A percentile compares a stretch with the other conserved stretches of the same genome.
Evolutionary conservation across 106 monocot genomes (phyloP).

Genomic region (Acorus calamus): DNA sequence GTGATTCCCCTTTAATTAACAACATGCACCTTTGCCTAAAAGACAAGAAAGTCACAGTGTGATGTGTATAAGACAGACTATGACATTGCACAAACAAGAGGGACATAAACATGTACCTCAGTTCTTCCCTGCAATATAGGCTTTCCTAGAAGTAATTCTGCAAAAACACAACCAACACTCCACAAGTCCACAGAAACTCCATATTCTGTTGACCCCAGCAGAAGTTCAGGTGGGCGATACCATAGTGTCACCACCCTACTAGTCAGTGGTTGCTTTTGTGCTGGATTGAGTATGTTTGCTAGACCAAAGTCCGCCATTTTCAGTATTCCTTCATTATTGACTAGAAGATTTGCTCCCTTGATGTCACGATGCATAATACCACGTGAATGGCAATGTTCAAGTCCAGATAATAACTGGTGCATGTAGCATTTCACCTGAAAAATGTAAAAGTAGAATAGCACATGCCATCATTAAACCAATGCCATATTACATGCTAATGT

Average conservation of each 20-base stretch:
- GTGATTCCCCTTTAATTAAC: too few relatives aligned
- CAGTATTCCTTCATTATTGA: slow-evolving; percentile 68
- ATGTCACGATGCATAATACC: slow-evolving; percentile 86
- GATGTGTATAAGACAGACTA: too few relatives aligned
- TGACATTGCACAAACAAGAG: too few relatives aligned
- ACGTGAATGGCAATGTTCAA: slow-evolving; percentile 70
- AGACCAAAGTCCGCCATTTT: slow-evolving; percentile 91
- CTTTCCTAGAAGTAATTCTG: slow-evolving; percentile 54
- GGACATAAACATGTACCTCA: slow-evolving; percentile 32
- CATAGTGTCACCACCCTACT: slow-evolving; percentile 86
- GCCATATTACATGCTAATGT: too few relatives aligned
- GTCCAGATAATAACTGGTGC: slow-evolving; percentile 68
- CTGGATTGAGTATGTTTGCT: slow-evolving; percentile 47
- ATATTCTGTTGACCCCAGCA: slow-evolving; percentile 75
- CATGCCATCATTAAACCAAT: not conserved
- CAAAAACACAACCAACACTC: slow-evolving; percentile 91
- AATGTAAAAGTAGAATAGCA: slow-evolving; percentile 1
- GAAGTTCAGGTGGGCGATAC: slow-evolving; percentile 94
- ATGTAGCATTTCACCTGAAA: slow-evolving; percentile 86
- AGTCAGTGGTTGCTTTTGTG: slow-evolving; percentile 36
- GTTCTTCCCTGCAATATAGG: slow-evolving; percentile 79
- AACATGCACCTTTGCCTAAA: too few relatives aligned
- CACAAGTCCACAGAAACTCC: slow-evolving; percentile 77
- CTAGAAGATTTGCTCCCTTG: slow-evolving; percentile 80
- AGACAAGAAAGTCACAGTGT: too few relatives aligned